Percentiles rank a stretch among this genome's conserved stretches.
Evolutionary conservation across 23 red algal genomes (phyloP).

Genomic region (Agarophyton chilense): DNA sequence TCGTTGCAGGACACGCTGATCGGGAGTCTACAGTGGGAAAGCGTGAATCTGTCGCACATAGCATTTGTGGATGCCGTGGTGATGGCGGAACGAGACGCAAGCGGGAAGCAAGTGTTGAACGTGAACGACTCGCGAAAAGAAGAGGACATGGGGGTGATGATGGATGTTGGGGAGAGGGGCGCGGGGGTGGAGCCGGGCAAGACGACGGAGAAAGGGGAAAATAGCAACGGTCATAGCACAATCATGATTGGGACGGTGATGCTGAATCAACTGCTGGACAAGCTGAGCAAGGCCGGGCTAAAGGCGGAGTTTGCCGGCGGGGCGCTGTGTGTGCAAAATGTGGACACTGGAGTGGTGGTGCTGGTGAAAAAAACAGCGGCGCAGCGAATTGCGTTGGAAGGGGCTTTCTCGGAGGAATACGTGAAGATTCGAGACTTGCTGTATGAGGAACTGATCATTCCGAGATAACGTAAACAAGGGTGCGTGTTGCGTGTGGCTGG

Average conservation of each 20-base stretch:
- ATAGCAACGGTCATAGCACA: slow-evolving; percentile 40
- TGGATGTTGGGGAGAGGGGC: background rate
- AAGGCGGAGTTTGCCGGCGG: slow-evolving; percentile 89
- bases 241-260: slow-evolving; percentile 91
- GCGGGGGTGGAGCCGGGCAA: background rate
- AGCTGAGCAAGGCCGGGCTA: slow-evolving; percentile 74
- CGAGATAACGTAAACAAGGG: background rate
- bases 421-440: slow-evolving; percentile 85
- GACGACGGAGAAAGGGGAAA: background rate
- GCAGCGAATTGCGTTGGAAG: slow-evolving; percentile 78
- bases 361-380: slow-evolving; percentile 80
- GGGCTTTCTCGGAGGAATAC: slow-evolving; percentile 89
- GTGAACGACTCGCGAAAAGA: background rate
- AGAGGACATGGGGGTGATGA: background rate
- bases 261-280: slow-evolving; percentile 82
- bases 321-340: slow-evolving; percentile 85
- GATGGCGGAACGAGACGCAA: background rate
- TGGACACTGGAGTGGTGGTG: slow-evolving; percentile 75
- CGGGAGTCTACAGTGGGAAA: slow-evolving; percentile 53
- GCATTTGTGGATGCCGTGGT: slow-evolving; percentile 65
- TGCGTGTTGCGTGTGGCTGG: too few relatives aligned
- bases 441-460: slow-evolving; percentile 79
- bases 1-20: slow-evolving; percentile 78
- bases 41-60: slow-evolving; percentile 67
- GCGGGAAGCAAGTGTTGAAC: background rate